phyloP scores from a whole-genome alignment of 495 filamentous ascomycete genomes.

The Daldinia vernicosa region DNA sequence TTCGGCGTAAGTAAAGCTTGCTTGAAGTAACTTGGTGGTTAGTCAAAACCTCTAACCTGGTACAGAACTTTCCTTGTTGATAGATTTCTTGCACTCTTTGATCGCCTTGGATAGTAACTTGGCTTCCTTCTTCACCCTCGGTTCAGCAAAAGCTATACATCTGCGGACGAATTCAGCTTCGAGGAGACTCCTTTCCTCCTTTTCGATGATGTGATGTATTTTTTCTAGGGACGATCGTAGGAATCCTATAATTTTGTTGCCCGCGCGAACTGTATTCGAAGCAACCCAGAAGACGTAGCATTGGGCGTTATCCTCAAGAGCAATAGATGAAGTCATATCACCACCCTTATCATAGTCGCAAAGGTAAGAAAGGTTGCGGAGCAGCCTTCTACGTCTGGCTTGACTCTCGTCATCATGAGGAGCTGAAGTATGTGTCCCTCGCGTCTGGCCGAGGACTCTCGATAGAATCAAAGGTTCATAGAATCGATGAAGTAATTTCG shows the following conservation, averaged over 20 bases:
- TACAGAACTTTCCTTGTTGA: background rate
- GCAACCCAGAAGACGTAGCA: slow-evolving; percentile 47
- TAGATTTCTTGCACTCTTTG: background rate
- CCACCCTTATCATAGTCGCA: slow-evolving; percentile 51
- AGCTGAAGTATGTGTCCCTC: slow-evolving; percentile 37
- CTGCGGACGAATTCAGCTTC: slow-evolving; percentile 2
- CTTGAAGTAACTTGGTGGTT: background rate
- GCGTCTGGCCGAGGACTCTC: slow-evolving; percentile 42
- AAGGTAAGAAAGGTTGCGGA: slow-evolving; percentile 48
- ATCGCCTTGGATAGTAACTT: slow-evolving; percentile 1
- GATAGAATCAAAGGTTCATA: slow-evolving; percentile 49
- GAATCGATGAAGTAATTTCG: slow-evolving; percentile 42
- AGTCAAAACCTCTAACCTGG: slow-evolving; percentile 8
- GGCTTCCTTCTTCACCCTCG: slow-evolving; percentile 31
- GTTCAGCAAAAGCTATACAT: slow-evolving; percentile 19
- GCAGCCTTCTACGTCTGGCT: slow-evolving; percentile 28
- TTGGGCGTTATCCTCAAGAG: slow-evolving; percentile 41
- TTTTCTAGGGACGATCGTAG: slow-evolving; percentile 15
- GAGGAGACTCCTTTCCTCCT: background rate
- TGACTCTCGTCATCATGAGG: slow-evolving; percentile 9
- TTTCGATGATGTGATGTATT: background rate
- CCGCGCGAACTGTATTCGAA: slow-evolving; percentile 32
- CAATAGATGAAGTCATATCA: slow-evolving; percentile 45
- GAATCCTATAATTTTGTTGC: slow-evolving; percentile 24
- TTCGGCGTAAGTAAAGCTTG: background rate